Conservation (phyloP, 805 yeast genomes). For the Torulaspora microellipsoides region DNA sequence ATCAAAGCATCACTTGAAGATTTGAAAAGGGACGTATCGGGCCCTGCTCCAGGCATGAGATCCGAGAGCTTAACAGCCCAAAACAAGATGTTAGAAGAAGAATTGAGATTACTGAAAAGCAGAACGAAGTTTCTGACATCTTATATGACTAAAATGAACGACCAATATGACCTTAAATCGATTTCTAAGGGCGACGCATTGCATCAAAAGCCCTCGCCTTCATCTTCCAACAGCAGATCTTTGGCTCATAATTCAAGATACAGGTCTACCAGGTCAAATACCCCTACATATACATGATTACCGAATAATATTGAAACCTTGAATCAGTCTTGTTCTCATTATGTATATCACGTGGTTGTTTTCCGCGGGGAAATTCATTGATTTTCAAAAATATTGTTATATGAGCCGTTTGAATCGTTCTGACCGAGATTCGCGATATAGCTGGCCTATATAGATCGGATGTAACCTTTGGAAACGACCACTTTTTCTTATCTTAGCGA, state of each 20-base stretch:
- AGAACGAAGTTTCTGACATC: constrained; percentile 19
- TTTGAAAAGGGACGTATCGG: constrained; percentile 33
- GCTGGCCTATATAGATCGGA: too few relatives aligned
- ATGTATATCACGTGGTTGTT: too few relatives aligned
- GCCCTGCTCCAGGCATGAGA: constrained; percentile 34
- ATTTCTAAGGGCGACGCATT: constrained; percentile 6
- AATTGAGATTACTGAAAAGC: constrained; percentile 13
- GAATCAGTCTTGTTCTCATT: too few relatives aligned
- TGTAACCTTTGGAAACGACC: too few relatives aligned
- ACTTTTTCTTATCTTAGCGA: too few relatives aligned
- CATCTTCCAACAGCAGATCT: constrained; percentile 14
- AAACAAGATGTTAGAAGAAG: constrained; percentile 12
- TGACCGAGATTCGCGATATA: too few relatives aligned
- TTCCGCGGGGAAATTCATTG: too few relatives aligned
- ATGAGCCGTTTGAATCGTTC: too few relatives aligned
- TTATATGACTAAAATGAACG: constrained; percentile 21
- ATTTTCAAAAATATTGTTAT: too few relatives aligned
- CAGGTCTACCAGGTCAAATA: constrained; percentile 23
- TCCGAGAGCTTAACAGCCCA: constrained; percentile 6
- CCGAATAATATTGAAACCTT: too few relatives aligned
- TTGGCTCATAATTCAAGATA: constrained; percentile 12
- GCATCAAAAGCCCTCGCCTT: constrained; percentile 6
- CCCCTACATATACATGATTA: constrained; percentile 12
- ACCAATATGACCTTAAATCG: constrained; percentile 14
- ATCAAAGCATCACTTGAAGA: constrained; percentile 25